Conservation (phyloP, 345 rosid genomes). For the Rhizophora mangle region DNA sequence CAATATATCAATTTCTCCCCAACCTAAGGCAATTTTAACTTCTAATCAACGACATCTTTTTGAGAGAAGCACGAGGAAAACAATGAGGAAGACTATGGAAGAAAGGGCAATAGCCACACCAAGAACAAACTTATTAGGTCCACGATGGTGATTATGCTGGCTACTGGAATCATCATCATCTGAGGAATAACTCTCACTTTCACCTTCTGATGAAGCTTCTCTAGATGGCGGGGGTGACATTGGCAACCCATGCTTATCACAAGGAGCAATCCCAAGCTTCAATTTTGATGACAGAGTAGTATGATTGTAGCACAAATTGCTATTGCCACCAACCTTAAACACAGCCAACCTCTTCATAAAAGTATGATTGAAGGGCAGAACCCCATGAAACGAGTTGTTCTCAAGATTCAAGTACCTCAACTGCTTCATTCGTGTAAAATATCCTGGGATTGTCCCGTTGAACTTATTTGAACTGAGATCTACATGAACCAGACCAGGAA, state of each 20-base stretch:
- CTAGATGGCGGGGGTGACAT: constrained; percentile 76
- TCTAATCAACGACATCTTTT: constrained; percentile 7
- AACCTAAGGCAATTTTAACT: not conserved
- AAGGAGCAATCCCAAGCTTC: constrained; percentile 78
- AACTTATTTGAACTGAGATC: constrained; percentile 90
- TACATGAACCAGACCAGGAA: constrained; percentile 60
- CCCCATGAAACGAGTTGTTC: constrained; percentile 69
- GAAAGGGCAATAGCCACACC: constrained; percentile 10
- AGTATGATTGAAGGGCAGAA: constrained; percentile 74
- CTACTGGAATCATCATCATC: constrained; percentile 35
- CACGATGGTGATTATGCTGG: too few species aligned
- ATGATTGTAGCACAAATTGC: constrained; percentile 77
- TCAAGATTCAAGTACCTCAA: constrained; percentile 71
- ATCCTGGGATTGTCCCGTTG: constrained; percentile 81
- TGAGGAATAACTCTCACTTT: constrained; percentile 43
- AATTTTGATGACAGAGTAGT: constrained; percentile 59
- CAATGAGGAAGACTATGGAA: constrained; percentile 17
- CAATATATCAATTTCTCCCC: not conserved
- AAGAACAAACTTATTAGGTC: constrained; percentile 17
- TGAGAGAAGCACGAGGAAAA: constrained; percentile 9
- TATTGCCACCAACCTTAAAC: constrained; percentile 73
- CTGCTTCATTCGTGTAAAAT: constrained; percentile 59
- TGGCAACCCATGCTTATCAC: constrained; percentile 91
- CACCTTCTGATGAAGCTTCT: constrained; percentile 31
- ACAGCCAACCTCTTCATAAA: constrained; percentile 58